Conservation (phyloP, 129 eudicot genomes). For the Pittosporum tobira region DNA sequence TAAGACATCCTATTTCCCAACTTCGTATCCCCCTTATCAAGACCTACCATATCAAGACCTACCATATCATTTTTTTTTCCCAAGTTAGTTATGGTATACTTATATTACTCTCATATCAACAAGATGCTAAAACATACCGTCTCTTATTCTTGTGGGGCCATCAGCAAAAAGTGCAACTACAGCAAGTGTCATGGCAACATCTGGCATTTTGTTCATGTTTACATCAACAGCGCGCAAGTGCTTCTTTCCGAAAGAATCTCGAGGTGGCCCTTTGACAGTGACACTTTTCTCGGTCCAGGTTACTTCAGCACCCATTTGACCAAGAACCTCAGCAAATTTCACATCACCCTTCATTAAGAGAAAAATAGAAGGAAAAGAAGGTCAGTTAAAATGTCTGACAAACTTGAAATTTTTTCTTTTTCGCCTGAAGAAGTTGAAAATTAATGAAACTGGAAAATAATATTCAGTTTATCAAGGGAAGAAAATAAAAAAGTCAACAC, state of each 20-base stretch:
- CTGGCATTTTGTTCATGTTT: conserved; percentile 99
- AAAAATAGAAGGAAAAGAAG: conserved; percentile 3
- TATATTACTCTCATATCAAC: not conserved
- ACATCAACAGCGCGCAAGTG: conserved; percentile 75
- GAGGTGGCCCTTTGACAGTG: conserved; percentile 81
- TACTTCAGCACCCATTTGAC: conserved; percentile 91
- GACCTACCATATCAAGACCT: no score
- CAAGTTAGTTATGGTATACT: no score
- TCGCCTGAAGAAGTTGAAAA: not conserved
- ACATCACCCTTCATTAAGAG: conserved; percentile 68
- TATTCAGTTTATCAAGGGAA: not conserved
- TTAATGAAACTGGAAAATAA: not conserved
- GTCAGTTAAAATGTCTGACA: conserved; percentile 1
- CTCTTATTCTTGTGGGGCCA: conserved; percentile 93
- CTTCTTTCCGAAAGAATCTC: conserved; percentile 58
- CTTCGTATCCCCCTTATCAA: no score
- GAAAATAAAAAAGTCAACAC: not conserved
- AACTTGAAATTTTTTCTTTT: not conserved
- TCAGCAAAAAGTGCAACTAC: conserved; percentile 92
- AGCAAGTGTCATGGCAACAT: conserved; percentile 99
- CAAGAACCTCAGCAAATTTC: conserved; percentile 97
- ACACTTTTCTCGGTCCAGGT: conserved; percentile 95
- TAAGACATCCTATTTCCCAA: no score
- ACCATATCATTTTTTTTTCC: no score
- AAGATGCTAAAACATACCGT: conserved; percentile 42